Base-by-base conservation (phyloP, 805 yeast genomes). In the Saccharomycopsis selenospora region DNA sequence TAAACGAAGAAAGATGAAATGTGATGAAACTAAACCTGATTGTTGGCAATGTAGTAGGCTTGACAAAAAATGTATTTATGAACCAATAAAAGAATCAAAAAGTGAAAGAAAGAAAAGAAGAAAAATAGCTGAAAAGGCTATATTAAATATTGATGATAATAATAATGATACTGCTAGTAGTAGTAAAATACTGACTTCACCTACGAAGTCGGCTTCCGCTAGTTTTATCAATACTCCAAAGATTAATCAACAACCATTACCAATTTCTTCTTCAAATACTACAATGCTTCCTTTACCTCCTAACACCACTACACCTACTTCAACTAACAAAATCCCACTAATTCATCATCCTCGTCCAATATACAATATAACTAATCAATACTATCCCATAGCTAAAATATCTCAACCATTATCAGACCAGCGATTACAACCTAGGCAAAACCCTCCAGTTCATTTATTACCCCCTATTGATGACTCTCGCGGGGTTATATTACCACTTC, bases 1-100 rank as follows among this genome's bases (percentile, higher is more conserved):
- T 57, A 72, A 71, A 56, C 54, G 70, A 40, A 59, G 76, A 33
- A 70, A 69, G 50, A 58, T 68, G 47, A 72, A 67, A 58, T 68
- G 72, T 55, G 73, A 67, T 54, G 72, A 68, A 47, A 53, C 52
- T 3, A 66, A 66, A 43, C 72, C 72, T 1, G 54, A 52, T 13
- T 71, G 77, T 47, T 61, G 70, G 64, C 70, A 69, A 43, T 72
- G 77, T 47, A 49, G 61, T 1, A 63, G 62, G 27, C 47, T 68
- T 13, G 61, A 63, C 7, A 68, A 68, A 55, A 57, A 59, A 2
- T 72, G 77, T 52, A 54, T 58, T 2, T 72, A 72, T 49, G 64
- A 61, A 36, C 64, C 65, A 38, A 42, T 49, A n/a, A 58, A 64
- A 51, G 65, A 64, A 52, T 63, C 64, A 54, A 62, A 64, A 30